Conservation (phyloP, 177 flowering plant species). For the Vitis hybrid region DNA sequence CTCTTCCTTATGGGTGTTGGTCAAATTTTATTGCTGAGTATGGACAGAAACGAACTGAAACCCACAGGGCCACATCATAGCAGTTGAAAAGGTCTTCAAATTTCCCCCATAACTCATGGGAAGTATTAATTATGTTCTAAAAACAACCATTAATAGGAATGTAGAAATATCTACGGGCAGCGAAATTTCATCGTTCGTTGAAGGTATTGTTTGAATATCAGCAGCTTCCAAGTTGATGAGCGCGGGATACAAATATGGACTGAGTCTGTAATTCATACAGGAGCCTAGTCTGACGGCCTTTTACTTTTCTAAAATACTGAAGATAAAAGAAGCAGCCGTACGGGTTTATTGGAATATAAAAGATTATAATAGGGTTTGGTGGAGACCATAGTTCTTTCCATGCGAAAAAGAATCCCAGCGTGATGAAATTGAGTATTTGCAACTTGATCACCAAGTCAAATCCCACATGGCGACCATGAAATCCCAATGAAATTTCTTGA, state of each 20-base stretch:
- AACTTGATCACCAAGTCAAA: conserved; percentile 7
- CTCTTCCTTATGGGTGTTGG: too few species aligned
- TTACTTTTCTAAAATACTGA: background rate
- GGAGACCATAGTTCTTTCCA: background rate
- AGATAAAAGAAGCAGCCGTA: background rate
- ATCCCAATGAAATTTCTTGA: background rate
- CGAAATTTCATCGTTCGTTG: background rate
- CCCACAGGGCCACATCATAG: too few species aligned
- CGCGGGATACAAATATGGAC: background rate
- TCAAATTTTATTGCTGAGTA: too few species aligned
- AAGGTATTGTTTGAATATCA: background rate
- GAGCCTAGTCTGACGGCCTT: background rate
- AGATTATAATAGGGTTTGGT: too few species aligned
- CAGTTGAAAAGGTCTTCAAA: too few species aligned
- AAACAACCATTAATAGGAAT: too few species aligned
- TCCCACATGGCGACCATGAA: background rate
- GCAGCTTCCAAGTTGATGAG: conserved; percentile 2
- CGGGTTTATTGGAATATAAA: too few species aligned
- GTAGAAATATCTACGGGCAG: background rate
- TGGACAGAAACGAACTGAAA: too few species aligned
- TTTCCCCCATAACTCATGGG: too few species aligned
- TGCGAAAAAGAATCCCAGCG: background rate
- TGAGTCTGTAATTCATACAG: background rate
- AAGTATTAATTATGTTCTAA: too few species aligned
- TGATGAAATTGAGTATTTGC: background rate